phyloP scores from a whole-genome alignment of 176 grass and related monocot genomes.

The Hordeum marinum region DNA sequence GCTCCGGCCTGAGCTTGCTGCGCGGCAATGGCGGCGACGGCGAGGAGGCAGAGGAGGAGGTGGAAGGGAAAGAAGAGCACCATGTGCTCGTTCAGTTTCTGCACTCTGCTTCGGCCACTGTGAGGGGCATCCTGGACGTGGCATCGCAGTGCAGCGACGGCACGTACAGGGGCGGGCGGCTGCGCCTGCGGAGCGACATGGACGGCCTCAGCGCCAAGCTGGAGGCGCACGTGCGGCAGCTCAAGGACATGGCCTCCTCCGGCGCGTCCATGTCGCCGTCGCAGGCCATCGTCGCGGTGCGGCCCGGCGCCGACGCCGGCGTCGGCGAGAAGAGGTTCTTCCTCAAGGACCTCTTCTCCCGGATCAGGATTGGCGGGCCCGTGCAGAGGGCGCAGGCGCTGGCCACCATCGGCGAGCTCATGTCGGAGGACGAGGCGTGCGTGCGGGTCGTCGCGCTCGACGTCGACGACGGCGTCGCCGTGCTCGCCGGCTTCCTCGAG shows the following conservation, averaged over 20 bases:
- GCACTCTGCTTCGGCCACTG: constrained; percentile 24
- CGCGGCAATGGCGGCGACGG: not conserved
- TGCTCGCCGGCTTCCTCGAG: constrained; percentile 73
- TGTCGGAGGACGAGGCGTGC: constrained; percentile 52
- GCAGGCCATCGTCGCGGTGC: constrained; percentile 53
- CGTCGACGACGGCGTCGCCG: constrained; percentile 47
- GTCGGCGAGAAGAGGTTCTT: constrained; percentile 67
- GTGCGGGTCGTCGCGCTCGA: constrained; percentile 49
- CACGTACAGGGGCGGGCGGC: constrained; percentile 62
- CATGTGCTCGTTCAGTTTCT: constrained; percentile 30
- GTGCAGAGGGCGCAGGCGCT: constrained; percentile 46
- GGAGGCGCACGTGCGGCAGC: constrained; percentile 51
- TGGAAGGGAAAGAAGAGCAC: not conserved
- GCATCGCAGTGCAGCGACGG: constrained; percentile 47
- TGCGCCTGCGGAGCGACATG: constrained; percentile 73
- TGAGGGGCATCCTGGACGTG: constrained; percentile 38
- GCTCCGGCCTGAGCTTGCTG: constrained; percentile 30
- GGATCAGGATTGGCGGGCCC: constrained; percentile 55
- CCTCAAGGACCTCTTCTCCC: constrained; percentile 73
- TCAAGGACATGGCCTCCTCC: constrained; percentile 40
- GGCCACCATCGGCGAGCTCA: constrained; percentile 57
- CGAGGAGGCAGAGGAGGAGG: not conserved
- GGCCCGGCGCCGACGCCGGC: constrained; percentile 41
- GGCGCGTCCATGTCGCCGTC: constrained; percentile 16
- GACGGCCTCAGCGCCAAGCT: constrained; percentile 53